Evolutionary conservation across 2,329 filamentous ascomycete genomes (phyloP).

Genomic region (Penicillium sp.): DNA sequence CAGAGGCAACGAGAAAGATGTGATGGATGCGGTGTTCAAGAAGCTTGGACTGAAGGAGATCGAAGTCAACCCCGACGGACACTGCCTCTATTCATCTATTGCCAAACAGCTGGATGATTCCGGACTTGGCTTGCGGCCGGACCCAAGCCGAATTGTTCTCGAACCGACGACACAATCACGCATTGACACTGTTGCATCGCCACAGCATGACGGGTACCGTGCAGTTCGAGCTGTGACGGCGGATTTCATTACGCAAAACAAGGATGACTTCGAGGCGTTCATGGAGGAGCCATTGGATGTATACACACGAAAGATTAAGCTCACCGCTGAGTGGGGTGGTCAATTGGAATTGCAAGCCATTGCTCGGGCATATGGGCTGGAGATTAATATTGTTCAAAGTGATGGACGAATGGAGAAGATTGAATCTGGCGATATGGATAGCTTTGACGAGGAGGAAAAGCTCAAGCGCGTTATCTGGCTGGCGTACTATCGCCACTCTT

Average conservation of each 20-base stretch:
- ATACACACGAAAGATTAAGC: conserved; percentile 74
- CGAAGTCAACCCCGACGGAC: conserved; percentile 84
- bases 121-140: conserved; percentile 39
- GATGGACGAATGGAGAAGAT: conserved; percentile 80
- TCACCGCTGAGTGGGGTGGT: conserved; percentile 95
- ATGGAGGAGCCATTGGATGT: conserved; percentile 74
- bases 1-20: conserved; percentile 66
- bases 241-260: conserved; percentile 71
- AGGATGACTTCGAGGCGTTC: conserved; percentile 82
- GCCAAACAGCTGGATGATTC: conserved; percentile 73
- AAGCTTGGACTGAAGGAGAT: conserved; percentile 68
- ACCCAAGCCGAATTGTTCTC: conserved; percentile 35
- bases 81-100: conserved; percentile 90
- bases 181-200: conserved; percentile 33
- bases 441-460: conserved; percentile 44
- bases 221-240: conserved; percentile 71
- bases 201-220: conserved; percentile 59
- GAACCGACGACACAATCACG: conserved; percentile 32
- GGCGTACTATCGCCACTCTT: conserved; percentile 92
- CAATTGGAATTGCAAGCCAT: conserved; percentile 87
- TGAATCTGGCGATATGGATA: conserved; percentile 49
- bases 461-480: conserved; percentile 72
- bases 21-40: conserved; percentile 69
- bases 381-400: conserved; percentile 80
- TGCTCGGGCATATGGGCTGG: conserved; percentile 74